phyloP scores from a whole-genome alignment of 2,329 filamentous ascomycete genomes.

The Diaporthe velutina region DNA sequence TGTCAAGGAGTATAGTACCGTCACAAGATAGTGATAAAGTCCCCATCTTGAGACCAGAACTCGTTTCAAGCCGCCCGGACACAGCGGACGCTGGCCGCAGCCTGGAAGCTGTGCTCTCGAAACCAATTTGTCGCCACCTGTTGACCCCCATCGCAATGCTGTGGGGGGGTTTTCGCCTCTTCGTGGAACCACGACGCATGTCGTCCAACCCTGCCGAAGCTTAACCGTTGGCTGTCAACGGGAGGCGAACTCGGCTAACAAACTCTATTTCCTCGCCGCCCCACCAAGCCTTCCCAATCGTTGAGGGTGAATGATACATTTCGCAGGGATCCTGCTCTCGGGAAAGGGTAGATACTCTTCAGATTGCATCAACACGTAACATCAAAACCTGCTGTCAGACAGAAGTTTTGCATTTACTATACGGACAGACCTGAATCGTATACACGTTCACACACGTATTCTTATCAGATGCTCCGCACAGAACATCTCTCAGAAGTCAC shows the following conservation, averaged over 20 bases:
- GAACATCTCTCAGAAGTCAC: not conserved
- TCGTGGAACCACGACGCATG: not conserved
- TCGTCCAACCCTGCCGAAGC: constrained; percentile 28
- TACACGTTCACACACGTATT: not conserved
- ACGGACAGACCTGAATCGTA: not conserved
- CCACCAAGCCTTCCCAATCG: not conserved
- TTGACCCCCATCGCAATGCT: not conserved
- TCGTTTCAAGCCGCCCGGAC: too few relatives aligned
- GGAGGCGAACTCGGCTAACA: constrained; percentile 29
- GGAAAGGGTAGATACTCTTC: not conserved
- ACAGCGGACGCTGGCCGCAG: not conserved
- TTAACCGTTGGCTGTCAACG: constrained; percentile 22
- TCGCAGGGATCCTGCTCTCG: constrained; percentile 12
- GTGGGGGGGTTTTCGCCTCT: constrained; percentile 13
- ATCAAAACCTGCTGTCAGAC: not conserved
- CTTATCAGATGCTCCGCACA: not conserved
- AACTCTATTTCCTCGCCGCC: constrained; percentile 12
- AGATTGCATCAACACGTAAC: not conserved
- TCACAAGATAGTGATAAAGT: not conserved
- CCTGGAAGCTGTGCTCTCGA: not conserved
- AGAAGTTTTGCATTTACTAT: not conserved
- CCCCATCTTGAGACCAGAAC: not conserved
- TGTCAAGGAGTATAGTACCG: not conserved
- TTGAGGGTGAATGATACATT: not conserved
- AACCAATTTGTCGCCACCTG: not conserved